Conservation (phyloP, 1,139 yeast genomes). For the Pichia sp. region DNA sequence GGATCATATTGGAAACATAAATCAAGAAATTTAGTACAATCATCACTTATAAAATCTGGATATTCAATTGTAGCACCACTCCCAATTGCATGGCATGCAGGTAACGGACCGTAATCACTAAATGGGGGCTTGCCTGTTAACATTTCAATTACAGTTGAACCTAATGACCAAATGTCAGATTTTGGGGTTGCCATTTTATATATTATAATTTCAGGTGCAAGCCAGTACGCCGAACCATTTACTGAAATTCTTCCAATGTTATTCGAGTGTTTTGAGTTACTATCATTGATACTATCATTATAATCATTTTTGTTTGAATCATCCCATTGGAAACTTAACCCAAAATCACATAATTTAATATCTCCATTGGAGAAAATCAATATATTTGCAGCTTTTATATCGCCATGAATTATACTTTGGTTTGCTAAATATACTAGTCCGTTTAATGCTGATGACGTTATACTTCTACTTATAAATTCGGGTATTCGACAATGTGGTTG, state of each 20-base stretch:
- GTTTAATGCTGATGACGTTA: conserved; percentile 56
- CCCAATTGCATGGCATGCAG: conserved; percentile 89
- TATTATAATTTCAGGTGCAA: conserved; percentile 80
- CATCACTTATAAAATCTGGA: conserved; percentile 50
- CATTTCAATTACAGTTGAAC: conserved; percentile 86
- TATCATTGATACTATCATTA: conserved; percentile 7
- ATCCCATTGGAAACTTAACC: conserved; percentile 53
- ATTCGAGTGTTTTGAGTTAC: conserved; percentile 3
- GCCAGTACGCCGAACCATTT: conserved; percentile 79
- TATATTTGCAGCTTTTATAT: conserved; percentile 74
- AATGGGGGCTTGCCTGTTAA: conserved; percentile 87
- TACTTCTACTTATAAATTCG: conserved; percentile 54
- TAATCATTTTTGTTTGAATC: conserved; percentile 7
- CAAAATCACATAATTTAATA: conserved; percentile 72
- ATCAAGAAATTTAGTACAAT: conserved; percentile 57
- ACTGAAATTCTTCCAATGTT: conserved; percentile 27
- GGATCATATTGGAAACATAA: conserved; percentile 81
- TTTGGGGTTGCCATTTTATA: conserved; percentile 39
- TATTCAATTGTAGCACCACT: conserved; percentile 76
- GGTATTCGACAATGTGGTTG: conserved; percentile 48
- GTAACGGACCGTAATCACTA: conserved; percentile 73
- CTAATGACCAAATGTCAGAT: conserved; percentile 90
- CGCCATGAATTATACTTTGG: conserved; percentile 72
- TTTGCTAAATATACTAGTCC: conserved; percentile 68
- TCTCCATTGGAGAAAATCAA: conserved; percentile 52